Conservation (phyloP, 2,329 filamentous ascomycete species). For the Corinectria fuckeliana region DNA sequence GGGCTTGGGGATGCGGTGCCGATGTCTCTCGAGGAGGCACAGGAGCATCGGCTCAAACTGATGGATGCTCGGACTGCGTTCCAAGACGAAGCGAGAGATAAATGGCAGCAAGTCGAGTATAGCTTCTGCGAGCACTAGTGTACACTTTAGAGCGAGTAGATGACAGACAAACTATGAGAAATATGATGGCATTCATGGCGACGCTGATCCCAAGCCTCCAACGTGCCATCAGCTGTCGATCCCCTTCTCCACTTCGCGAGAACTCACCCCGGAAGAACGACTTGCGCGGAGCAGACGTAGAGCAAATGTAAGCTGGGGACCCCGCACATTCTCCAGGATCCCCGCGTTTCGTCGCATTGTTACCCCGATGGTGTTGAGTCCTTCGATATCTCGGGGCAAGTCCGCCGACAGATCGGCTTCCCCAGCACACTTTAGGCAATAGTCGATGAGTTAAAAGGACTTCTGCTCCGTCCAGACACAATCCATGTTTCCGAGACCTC, state of each 20-base stretch:
- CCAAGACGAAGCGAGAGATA: not conserved
- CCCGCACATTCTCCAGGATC: slow-evolving; percentile 6
- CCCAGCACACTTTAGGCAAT: not conserved
- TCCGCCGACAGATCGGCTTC: not conserved
- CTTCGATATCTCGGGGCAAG: not conserved
- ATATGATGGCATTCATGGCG: not conserved
- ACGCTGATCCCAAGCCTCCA: not conserved
- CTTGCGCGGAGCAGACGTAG: not conserved
- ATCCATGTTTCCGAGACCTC: no score
- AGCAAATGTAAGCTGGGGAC: not conserved
- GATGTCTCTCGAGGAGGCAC: slow-evolving; percentile 26
- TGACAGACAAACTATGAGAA: not conserved
- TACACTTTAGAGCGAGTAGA: not conserved
- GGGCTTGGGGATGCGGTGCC: slow-evolving; percentile 1
- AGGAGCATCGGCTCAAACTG: slow-evolving; percentile 21
- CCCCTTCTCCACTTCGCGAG: slow-evolving; percentile 7
- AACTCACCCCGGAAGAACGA: slow-evolving; percentile 1
- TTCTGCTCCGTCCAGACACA: not conserved
- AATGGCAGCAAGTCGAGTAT: not conserved
- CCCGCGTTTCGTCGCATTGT: slow-evolving; percentile 17
- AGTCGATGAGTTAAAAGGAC: not conserved
- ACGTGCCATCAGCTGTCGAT: slow-evolving; percentile 6
- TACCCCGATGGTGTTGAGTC: not conserved
- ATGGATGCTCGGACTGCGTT: slow-evolving; percentile 17
- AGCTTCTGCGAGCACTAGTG: slow-evolving; percentile 30